These are phyloP conservation scores for Podaxis carcinomalis DNA, from an alignment of 768 basidiomycete species.

Conservation along the genomic window DNA sequence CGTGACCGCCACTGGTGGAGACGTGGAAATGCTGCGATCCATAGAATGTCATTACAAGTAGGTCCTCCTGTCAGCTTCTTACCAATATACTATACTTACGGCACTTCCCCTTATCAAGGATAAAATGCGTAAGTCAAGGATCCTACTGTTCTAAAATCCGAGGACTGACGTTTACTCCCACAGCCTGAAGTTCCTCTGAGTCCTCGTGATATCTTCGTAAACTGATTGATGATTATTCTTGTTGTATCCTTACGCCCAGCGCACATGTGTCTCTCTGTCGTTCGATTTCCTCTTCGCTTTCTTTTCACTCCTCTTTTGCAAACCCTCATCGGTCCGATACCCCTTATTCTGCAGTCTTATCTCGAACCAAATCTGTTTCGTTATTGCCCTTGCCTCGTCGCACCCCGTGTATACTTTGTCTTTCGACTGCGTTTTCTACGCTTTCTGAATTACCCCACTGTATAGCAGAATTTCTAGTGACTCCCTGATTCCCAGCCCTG, in stretches of 20 bases:
- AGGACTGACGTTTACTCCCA: slow-evolving; percentile 19
- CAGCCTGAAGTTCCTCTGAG: slow-evolving; percentile 91
- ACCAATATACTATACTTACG: background rate
- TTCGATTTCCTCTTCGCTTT: slow-evolving; percentile 32
- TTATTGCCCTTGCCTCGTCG: slow-evolving; percentile 37
- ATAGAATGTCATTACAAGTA: slow-evolving; percentile 99
- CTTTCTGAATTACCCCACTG: slow-evolving; percentile 47
- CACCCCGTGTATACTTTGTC: slow-evolving; percentile 9
- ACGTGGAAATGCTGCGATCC: slow-evolving; percentile 96
- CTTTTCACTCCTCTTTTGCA: slow-evolving; percentile 38
- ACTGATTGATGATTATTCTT: slow-evolving; percentile 51
- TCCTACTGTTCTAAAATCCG: background rate
- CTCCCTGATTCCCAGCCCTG: background rate
- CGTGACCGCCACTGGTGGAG: slow-evolving; percentile 95
- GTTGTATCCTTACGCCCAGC: slow-evolving; percentile 69
- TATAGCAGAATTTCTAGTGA: slow-evolving; percentile 53
- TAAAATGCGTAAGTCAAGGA: slow-evolving; percentile 76
- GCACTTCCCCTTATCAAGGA: slow-evolving; percentile 34
- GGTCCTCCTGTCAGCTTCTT: slow-evolving; percentile 12
- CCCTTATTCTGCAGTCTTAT: slow-evolving; percentile 48
- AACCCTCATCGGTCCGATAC: slow-evolving; percentile 63
- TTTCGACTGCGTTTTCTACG: slow-evolving; percentile 41
- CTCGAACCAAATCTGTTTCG: slow-evolving; percentile 31
- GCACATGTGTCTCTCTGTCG: slow-evolving; percentile 30
- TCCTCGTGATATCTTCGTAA: slow-evolving; percentile 74